Evolutionary conservation across 805 yeast species (phyloP).

Genomic region (Candida stauntonica): DNA sequence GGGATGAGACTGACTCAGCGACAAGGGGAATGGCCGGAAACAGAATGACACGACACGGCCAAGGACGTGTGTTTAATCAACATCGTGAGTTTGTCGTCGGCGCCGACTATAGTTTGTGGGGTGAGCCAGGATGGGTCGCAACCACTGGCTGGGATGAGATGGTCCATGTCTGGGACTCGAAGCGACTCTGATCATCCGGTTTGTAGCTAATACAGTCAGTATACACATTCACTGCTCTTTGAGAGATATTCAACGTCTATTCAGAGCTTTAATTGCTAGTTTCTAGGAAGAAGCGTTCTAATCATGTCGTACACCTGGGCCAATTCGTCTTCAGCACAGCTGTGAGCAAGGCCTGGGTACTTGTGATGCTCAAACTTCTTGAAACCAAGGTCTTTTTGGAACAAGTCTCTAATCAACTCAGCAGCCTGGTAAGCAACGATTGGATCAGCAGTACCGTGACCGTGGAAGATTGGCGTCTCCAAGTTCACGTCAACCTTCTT

Average conservation of each 20-base stretch:
- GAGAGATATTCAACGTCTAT: no score
- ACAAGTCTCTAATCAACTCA: slow-evolving; percentile 40
- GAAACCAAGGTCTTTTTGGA: slow-evolving; percentile 42
- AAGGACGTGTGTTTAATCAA: slow-evolving; percentile 52
- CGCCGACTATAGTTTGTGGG: slow-evolving; percentile 96
- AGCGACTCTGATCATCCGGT: slow-evolving; percentile 31
- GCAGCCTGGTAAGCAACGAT: slow-evolving; percentile 39
- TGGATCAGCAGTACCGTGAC: slow-evolving; percentile 81
- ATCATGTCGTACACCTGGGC: slow-evolving; percentile 47
- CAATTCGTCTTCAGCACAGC: slow-evolving; percentile 64
- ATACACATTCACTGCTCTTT: not conserved
- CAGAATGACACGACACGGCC: slow-evolving; percentile 42
- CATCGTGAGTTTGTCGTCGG: slow-evolving; percentile 92
- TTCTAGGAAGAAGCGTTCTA: slow-evolving; percentile 23
- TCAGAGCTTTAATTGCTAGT: not conserved
- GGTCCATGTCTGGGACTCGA: slow-evolving; percentile 83
- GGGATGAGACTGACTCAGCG: slow-evolving; percentile 59
- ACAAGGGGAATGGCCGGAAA: slow-evolving; percentile 46
- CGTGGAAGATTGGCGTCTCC: slow-evolving; percentile 76
- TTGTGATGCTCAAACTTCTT: slow-evolving; percentile 43
- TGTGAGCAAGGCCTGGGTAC: slow-evolving; percentile 66
- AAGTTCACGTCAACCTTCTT: slow-evolving; percentile 39
- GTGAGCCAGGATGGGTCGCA: slow-evolving; percentile 92
- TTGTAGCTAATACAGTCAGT: no score
- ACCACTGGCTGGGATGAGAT: slow-evolving; percentile 97